These are phyloP conservation scores for Paracamarosporium sp. DNA, from an alignment of 2,329 filamentous ascomycete species.

Conservation along the genomic window DNA sequence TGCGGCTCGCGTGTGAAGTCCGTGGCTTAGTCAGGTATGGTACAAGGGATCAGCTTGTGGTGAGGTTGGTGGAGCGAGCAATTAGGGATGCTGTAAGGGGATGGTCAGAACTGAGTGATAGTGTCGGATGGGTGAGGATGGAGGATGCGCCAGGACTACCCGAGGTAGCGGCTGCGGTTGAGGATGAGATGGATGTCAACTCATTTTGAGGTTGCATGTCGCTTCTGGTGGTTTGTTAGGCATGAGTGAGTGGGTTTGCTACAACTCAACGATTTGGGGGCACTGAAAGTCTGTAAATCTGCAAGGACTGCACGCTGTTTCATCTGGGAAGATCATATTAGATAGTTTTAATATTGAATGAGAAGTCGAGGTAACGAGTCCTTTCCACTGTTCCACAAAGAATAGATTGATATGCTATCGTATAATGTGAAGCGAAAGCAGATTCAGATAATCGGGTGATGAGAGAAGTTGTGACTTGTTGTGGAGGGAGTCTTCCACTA, in stretches of 20 bases:
- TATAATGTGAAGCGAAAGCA: too few relatives aligned
- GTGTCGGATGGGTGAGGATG: background rate
- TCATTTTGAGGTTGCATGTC: background rate
- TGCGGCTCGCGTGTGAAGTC: background rate
- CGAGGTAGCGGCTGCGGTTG: background rate
- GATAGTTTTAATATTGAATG: too few relatives aligned
- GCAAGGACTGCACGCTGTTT: too few relatives aligned
- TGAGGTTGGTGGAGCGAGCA: constrained; percentile 2
- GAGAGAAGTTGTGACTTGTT: too few relatives aligned
- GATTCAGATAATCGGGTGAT: too few relatives aligned
- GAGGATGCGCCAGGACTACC: background rate
- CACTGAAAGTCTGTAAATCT: too few relatives aligned
- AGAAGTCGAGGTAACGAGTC: too few relatives aligned
- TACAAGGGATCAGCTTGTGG: background rate
- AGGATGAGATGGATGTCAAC: background rate
- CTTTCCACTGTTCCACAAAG: too few relatives aligned
- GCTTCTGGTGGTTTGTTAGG: background rate
- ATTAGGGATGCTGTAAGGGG: constrained; percentile 1
- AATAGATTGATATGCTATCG: too few relatives aligned
- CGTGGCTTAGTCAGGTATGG: constrained; percentile 1
- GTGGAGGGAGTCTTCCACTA: too few relatives aligned
- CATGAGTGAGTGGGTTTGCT: background rate
- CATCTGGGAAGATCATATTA: too few relatives aligned
- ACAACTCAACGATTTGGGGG: too few relatives aligned
- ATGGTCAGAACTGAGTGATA: background rate